Base-by-base conservation (phyloP, 140 eudicot genomes). In the Senecio squalidus region DNA sequence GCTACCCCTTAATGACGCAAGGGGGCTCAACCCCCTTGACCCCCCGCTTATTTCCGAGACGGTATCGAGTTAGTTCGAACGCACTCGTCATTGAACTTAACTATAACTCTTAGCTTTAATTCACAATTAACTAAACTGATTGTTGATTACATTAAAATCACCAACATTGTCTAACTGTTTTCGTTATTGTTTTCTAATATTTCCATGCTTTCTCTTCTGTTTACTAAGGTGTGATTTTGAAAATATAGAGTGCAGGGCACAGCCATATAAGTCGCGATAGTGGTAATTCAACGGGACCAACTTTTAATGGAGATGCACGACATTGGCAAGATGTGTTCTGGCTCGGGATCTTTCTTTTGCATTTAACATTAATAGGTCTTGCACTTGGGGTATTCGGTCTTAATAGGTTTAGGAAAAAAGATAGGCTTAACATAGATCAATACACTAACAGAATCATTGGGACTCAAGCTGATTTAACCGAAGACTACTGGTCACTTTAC, bases 271-370 rank as follows among this genome's bases (percentile, higher is more conserved):
- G 78, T 45, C 71, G 41, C 5, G 73, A 73, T 28, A 65, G 82
- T 30, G 79, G 76, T 34, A 76, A 60, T 56, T 65, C 84, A 5
- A 22, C 73, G 41, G 79, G 67, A n/a, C 56, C 68, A 27, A 55
- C 84, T 54, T 69, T 76, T 25, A n/a, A n/a, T n/a, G 76, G 72
- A 62, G 82, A 33, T 43, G 67, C 96, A 34, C 94, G 99, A 16
- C 89, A 61, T 66, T 93, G 99, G 96, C 76, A 77, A 4, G 99
- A 93, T 54, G 84, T 93, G 17, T 88, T 93, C 74, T 93, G 99
- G 99, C 73, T 89, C 7, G 78, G 72, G 9, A 53, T 80, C 25
- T 93, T 93, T 66, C 66, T 84, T 55, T 53, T 60, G 34, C 99
- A 93, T 74, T 21, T 93, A 74, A 64, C 78, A 34, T 63, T 81